Conservation (phyloP, 2,329 filamentous ascomycete genomes). For the Blumeriella jaapii region DNA sequence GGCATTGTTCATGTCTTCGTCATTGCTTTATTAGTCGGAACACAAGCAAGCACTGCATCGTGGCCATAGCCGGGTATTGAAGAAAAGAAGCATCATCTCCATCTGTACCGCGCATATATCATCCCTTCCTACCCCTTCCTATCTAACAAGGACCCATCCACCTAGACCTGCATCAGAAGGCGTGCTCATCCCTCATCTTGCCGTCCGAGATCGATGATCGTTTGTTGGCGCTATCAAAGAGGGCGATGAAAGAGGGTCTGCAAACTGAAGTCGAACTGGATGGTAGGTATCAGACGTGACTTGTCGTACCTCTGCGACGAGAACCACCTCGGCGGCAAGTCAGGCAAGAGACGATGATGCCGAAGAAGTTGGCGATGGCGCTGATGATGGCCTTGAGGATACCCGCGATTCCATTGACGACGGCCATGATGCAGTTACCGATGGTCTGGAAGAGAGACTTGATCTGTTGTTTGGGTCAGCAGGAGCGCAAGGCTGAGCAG, state of each 20-base stretch:
- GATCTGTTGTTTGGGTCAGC: slow-evolving; percentile 21
- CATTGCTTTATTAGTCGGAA: slow-evolving; percentile 4
- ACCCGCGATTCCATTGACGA: slow-evolving; percentile 41
- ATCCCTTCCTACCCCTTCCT: background rate
- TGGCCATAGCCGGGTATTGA: slow-evolving; percentile 8
- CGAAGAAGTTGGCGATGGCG: slow-evolving; percentile 26
- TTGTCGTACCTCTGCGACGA: slow-evolving; percentile 12
- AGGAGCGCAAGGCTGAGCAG: background rate
- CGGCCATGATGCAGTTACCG: slow-evolving; percentile 31
- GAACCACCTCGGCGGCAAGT: slow-evolving; percentile 28
- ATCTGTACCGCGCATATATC: background rate
- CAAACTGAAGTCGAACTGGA: background rate
- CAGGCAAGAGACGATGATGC: slow-evolving; percentile 28
- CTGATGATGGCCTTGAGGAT: slow-evolving; percentile 26
- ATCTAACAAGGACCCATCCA: slow-evolving; percentile 2
- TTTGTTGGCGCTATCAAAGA: background rate
- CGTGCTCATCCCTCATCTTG: background rate
- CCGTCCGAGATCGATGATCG: background rate
- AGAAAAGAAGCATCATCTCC: slow-evolving; percentile 3
- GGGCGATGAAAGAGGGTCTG: background rate
- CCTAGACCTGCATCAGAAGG: background rate
- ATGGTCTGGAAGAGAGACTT: slow-evolving; percentile 25
- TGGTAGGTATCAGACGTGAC: slow-evolving; percentile 13
- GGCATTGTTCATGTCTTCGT: slow-evolving; percentile 1
- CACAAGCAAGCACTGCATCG: slow-evolving; percentile 6